Base-by-base conservation (phyloP, 1,284 basidiomycete species). In the Ustilago crameri region DNA sequence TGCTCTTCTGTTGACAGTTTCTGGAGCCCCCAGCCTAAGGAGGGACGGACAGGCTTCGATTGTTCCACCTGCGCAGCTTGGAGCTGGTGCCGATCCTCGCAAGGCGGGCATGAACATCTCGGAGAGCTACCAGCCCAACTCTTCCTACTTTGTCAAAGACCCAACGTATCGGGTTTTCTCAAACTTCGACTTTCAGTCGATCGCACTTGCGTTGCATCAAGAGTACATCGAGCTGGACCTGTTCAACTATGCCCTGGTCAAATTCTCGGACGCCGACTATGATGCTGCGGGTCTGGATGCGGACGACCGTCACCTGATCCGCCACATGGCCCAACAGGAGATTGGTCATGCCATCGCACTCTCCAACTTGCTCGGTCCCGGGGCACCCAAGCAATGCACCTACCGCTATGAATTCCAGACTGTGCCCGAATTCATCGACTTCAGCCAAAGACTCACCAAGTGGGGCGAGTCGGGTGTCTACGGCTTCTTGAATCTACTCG, bases 211-310 rank as follows among this genome's bases (percentile, higher is more conserved):
- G 24, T 9, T 69, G 32, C 71, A 72, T 43, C 74, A 76, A 40
- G 76, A 78, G 62, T 74, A 68, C 55, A 78, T 78, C 46, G 76
- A 78, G 69, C 62, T 76, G 18, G 76, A 78, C 43, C 57, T 69
- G 3, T 78, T 78, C 75, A 76, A 76, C 54, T 72, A 78, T 41
- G 72, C 52, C 7, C 55, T 78, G 23, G 61, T 63, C 45, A 64
- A 65, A 43, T 78, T 78, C 40, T 68, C 71, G 9, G 69, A 63
- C n/a, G 72, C 54, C 14, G 68, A 78, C 43, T 76, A 73, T 43
- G 65, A 65, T 27, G 61, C 51, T 8, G 53, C 49, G 24, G 75
- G 75, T 23, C 30, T 78, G 22, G 54, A 70, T 26, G 74, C 62
- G 9, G 69, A 74, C 9, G 63, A 73, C 23, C 66, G 62, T 9